phyloP scores from a whole-genome alignment of 768 basidiomycete species.

The Pleurotus tuber-regium region DNA sequence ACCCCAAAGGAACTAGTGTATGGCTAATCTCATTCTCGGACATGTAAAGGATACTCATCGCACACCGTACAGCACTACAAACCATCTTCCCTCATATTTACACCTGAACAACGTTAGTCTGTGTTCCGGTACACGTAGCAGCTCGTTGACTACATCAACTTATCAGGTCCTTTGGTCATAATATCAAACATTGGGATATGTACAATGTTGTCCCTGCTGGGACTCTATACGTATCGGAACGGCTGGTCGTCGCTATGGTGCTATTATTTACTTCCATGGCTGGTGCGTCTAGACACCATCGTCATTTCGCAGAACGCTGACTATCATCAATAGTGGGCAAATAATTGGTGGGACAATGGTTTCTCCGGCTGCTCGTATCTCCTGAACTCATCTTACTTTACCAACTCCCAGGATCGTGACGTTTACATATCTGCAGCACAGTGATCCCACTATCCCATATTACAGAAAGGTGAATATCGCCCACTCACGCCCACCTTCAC shows the following conservation, averaged over 20 bases:
- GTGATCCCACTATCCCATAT: conserved; percentile 56
- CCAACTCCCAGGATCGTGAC: conserved; percentile 48
- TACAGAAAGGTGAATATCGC: conserved; percentile 40
- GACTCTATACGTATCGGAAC: conserved; percentile 23
- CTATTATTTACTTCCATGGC: conserved; percentile 49
- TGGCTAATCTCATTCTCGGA: conserved; percentile 14
- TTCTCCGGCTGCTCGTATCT: neutral
- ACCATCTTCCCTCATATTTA: conserved; percentile 44
- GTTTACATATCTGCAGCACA: conserved; percentile 62
- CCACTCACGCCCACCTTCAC: neutral
- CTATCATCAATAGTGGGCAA: conserved; percentile 1
- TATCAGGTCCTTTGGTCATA: conserved; percentile 32
- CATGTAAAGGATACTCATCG: neutral
- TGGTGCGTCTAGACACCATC: conserved; percentile 27
- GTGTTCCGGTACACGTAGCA: neutral
- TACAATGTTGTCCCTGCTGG: conserved; percentile 35
- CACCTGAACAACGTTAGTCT: conserved; percentile 39
- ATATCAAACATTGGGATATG: conserved; percentile 40
- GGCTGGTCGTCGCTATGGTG: conserved; percentile 33
- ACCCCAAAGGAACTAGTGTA: conserved; percentile 43
- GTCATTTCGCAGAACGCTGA: neutral
- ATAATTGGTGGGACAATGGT: conserved; percentile 6
- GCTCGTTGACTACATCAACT: neutral
- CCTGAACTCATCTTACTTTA: neutral
- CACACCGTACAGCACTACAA: conserved; percentile 33